phyloP scores from a whole-genome alignment of 768 basidiomycete genomes.

The Megacollybia marginata region DNA sequence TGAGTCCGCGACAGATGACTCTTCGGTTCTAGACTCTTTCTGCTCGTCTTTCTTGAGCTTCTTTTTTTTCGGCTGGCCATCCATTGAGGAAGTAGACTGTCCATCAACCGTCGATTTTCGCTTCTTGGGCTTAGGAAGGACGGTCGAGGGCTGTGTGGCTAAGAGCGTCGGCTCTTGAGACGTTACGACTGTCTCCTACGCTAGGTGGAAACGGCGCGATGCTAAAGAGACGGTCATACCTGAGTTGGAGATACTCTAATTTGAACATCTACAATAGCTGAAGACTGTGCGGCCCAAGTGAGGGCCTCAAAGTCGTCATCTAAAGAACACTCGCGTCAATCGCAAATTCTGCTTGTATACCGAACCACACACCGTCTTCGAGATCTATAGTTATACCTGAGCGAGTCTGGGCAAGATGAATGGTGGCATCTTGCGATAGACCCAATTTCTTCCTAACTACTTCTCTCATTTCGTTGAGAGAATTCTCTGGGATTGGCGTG shows the following conservation, averaged over 20 bases:
- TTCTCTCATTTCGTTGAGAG: constrained; percentile 48
- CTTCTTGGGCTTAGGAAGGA: too few species aligned
- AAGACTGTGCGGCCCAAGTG: constrained; percentile 32
- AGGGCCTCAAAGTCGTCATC: constrained; percentile 82
- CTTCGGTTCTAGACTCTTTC: neutral
- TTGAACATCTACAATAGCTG: constrained; percentile 26
- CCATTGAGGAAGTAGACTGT: too few species aligned
- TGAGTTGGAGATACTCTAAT: constrained; percentile 21
- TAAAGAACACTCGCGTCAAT: constrained; percentile 18
- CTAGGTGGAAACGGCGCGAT: too few species aligned
- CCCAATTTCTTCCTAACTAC: constrained; percentile 58
- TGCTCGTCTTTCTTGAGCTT: neutral
- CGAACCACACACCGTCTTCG: constrained; percentile 56
- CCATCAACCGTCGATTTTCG: too few species aligned
- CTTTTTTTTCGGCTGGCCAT: neutral
- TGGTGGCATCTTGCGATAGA: constrained; percentile 27
- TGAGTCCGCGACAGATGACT: neutral
- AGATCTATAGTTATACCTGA: constrained; percentile 50
- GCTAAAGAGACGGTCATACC: too few species aligned
- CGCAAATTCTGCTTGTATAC: neutral
- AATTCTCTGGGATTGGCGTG: constrained; percentile 37
- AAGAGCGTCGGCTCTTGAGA: too few species aligned
- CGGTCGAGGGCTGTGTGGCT: too few species aligned
- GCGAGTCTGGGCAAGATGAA: constrained; percentile 46
- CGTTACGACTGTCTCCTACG: too few species aligned